Evolutionary conservation across 768 basidiomycete genomes (phyloP), one percentile per base, ranked within the genome.

Genomic region (Scleroderma bovista): DNA sequence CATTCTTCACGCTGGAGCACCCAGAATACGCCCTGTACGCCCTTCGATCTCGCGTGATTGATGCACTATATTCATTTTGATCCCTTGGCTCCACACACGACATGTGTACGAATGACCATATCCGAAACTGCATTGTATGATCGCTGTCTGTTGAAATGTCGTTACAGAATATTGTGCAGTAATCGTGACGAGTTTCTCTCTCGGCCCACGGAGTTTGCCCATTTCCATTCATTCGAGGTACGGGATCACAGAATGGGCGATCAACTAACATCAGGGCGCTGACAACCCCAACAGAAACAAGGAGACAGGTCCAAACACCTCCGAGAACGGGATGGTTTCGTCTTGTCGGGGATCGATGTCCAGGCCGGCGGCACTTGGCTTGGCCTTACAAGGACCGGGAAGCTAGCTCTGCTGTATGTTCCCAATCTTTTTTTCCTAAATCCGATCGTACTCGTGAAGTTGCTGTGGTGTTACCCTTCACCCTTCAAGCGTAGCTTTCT

Each of bases 281-380:
- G 51, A 52, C 16, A 72, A 40, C 22, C 11, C 19, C 12, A 40
- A 20, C 39, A 40, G 23, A n/a, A 40, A 22, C 20, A 6, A 40
- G 11, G 39, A 19, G 17, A 40, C 12, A 3, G 20, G 6, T 22
- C 39, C 19, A 20, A 11, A 22, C 41, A 29, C 10, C 15, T 23
- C 16, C 41, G 23, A 29, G 12, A 26, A 66, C 20, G 60, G 60
- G 31, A 19, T 31, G 31, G 17, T 16, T 19, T 19, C 44, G 65
- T 92, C 52, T 73, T 93, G 48, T 91, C 88, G 2, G 90, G 90
- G 43, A 77, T 83, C 56, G 90, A 93, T 67, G 60, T 73, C 19
- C 70, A 70, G 43, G 88, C 82, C 3, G 88, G 88, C 36, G 90
- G 90, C 39, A 86, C 88, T 32, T 93, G 90, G 90, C 76, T 89